These are phyloP conservation scores for Pythium rhizo-oryzae DNA, from an alignment of 352 stramenopile genomes.

Conservation along the genomic window DNA sequence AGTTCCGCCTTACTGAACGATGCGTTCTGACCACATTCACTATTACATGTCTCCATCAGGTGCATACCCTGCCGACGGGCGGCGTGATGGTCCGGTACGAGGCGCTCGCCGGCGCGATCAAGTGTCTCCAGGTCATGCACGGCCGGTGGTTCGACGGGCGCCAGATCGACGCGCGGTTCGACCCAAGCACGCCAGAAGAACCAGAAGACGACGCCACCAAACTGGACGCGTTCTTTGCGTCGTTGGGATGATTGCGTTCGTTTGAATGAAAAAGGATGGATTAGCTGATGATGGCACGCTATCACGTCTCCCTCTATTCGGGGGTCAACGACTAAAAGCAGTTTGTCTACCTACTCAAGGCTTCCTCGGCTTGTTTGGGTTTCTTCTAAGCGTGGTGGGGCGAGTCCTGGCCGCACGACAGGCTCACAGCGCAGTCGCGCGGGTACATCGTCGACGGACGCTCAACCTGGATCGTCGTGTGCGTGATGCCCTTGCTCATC, in stretches of 20 bases:
- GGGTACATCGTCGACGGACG: constrained; percentile 68
- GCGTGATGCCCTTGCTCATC: constrained; percentile 77
- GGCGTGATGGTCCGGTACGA: constrained; percentile 68
- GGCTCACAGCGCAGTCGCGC: constrained; percentile 62
- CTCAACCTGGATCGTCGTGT: constrained; percentile 91
- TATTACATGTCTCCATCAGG: constrained; percentile 23
- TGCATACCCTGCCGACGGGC: constrained; percentile 64
- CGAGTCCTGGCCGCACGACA: constrained; percentile 82
- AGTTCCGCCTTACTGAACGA: neutral
- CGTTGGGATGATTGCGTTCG: constrained; percentile 25
- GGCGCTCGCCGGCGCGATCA: constrained; percentile 52
- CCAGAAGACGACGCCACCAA: constrained; percentile 69
- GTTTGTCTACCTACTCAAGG: no score
- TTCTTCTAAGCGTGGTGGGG: constrained; percentile 40
- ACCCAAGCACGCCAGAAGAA: constrained; percentile 56
- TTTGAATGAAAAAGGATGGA: neutral
- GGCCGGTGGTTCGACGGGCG: constrained; percentile 78
- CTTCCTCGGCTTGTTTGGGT: neutral
- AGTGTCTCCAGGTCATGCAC: constrained; percentile 79
- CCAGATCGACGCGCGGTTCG: constrained; percentile 64
- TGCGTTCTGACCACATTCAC: neutral
- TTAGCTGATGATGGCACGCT: neutral
- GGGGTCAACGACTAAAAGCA: neutral
- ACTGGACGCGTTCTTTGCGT: constrained; percentile 80
- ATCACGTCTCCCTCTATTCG: neutral